phyloP scores from a whole-genome alignment of 495 filamentous ascomycete species.

The Paragyromitra xinjiangensis region DNA sequence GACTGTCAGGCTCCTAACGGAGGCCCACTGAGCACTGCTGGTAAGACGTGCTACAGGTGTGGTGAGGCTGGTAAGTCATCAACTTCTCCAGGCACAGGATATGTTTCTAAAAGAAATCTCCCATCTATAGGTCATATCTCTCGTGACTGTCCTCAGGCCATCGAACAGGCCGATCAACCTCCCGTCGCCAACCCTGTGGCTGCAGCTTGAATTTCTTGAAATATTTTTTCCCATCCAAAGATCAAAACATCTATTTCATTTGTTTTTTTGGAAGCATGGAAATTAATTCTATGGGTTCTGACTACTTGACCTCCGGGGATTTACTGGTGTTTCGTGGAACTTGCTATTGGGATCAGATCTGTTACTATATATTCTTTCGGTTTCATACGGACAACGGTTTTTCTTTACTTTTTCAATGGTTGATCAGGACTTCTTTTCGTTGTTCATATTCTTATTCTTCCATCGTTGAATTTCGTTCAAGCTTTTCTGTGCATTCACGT shows the following conservation, averaged over 20 bases:
- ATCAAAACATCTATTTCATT: constrained; percentile 45
- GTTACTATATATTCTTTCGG: constrained; percentile 45
- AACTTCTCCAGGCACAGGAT: not conserved
- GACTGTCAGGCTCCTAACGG: constrained; percentile 98
- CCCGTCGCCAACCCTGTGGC: constrained; percentile 57
- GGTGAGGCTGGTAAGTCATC: constrained; percentile 71
- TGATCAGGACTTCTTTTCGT: constrained; percentile 51
- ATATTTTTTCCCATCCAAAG: constrained; percentile 34
- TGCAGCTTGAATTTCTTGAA: constrained; percentile 46
- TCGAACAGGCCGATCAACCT: constrained; percentile 61
- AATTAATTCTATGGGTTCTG: constrained; percentile 50
- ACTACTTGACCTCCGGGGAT: constrained; percentile 43
- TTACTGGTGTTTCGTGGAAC: constrained; percentile 47
- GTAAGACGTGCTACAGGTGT: constrained; percentile 99
- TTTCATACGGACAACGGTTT: constrained; percentile 51
- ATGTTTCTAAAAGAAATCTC: constrained; percentile 18
- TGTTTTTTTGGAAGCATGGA: constrained; percentile 49
- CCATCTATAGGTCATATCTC: constrained; percentile 77
- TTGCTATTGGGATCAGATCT: constrained; percentile 45
- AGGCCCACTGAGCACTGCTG: constrained; percentile 90
- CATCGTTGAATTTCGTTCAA: constrained; percentile 42
- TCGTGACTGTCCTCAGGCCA: constrained; percentile 82
- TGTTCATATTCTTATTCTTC: constrained; percentile 54
- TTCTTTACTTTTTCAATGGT: constrained; percentile 51
- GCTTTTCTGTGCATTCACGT: constrained; percentile 38